These are phyloP conservation scores for Angomonas deanei DNA, from an alignment of 208 protist species.

Conservation along the genomic window DNA sequence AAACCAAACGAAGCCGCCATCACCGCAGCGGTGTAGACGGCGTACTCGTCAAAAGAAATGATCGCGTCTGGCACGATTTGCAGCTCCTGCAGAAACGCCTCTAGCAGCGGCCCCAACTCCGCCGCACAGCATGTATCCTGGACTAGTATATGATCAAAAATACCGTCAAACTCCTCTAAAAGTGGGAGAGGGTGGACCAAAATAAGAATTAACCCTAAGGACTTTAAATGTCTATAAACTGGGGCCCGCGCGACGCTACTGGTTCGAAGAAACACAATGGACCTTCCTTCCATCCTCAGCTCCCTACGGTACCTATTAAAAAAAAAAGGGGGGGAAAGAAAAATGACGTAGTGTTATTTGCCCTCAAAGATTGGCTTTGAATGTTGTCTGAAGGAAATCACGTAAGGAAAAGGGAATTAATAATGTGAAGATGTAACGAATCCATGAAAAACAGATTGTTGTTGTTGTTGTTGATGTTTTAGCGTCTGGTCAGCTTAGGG, in stretches of 20 bases:
- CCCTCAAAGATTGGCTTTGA: no score
- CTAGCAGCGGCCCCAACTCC: slow-evolving; percentile 20
- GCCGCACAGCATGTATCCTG: slow-evolving; percentile 48
- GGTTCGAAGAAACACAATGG: slow-evolving; percentile 61
- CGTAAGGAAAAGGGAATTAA: no score
- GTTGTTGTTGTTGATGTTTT: neutral
- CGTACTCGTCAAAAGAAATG: slow-evolving; percentile 86
- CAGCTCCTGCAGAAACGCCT: slow-evolving; percentile 14
- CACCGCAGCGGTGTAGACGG: slow-evolving; percentile 49
- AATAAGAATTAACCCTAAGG: slow-evolving; percentile 32
- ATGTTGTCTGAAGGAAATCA: no score
- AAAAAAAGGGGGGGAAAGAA: slow-evolving; percentile 4
- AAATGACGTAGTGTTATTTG: no score
- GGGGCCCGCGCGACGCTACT: slow-evolving; percentile 62
- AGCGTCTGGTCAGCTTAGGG: neutral
- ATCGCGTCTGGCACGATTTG: slow-evolving; percentile 38
- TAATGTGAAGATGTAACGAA: no score
- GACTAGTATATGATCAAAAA: slow-evolving; percentile 47
- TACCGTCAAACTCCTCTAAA: slow-evolving; percentile 24
- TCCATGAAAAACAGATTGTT: no score
- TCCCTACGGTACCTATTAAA: neutral
- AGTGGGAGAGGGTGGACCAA: slow-evolving; percentile 42
- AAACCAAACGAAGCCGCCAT: slow-evolving; percentile 25
- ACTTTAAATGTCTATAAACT: slow-evolving; percentile 48
- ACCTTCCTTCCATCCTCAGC: slow-evolving; percentile 38